Percentiles rank a stretch among this genome's conserved stretches.
These are phyloP conservation scores for Musa itinerans DNA, from an alignment of 176 grass and related monocot genomes.

Conservation along the genomic window DNA sequence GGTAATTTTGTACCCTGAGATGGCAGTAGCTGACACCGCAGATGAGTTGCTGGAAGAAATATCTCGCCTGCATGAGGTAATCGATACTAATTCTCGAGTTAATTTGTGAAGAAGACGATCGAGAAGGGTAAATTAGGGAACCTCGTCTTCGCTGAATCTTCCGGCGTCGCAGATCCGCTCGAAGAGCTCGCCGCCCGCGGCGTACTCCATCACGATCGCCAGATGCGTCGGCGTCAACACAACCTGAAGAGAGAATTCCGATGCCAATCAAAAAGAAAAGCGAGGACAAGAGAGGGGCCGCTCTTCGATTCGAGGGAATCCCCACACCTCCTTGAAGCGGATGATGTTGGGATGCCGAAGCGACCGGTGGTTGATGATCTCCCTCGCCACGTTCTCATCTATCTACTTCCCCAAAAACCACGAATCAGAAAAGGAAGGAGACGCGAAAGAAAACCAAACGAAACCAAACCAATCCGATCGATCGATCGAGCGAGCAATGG, in stretches of 20 bases:
- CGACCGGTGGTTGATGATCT: conserved; percentile 12
- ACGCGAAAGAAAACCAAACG: not conserved
- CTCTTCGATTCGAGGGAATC: not conserved
- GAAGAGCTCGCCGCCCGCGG: conserved; percentile 5
- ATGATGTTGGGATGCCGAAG: conserved; percentile 10
- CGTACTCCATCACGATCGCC: conserved; percentile 11
- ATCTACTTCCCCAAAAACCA: not conserved
- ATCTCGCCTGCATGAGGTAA: not conserved
- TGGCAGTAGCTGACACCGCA: conserved; percentile 8
- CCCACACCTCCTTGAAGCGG: conserved; percentile 9
- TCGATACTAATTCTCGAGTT: too few relatives aligned
- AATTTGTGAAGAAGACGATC: too few relatives aligned
- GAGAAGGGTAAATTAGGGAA: not conserved
- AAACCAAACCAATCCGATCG: not conserved
- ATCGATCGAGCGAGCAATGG: not conserved
- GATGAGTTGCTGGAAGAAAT: conserved; percentile 9
- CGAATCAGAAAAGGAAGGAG: not conserved
- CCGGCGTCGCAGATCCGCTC: conserved; percentile 11
- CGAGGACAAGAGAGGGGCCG: not conserved
- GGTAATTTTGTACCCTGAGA: not conserved
- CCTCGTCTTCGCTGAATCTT: conserved; percentile 13
- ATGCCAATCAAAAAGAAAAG: not conserved
- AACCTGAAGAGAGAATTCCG: not conserved
- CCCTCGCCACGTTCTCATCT: conserved; percentile 11
- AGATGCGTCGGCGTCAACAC: conserved; percentile 10